Base-by-base conservation (phyloP, 441 rosid species). In the Populus hybrid region DNA sequence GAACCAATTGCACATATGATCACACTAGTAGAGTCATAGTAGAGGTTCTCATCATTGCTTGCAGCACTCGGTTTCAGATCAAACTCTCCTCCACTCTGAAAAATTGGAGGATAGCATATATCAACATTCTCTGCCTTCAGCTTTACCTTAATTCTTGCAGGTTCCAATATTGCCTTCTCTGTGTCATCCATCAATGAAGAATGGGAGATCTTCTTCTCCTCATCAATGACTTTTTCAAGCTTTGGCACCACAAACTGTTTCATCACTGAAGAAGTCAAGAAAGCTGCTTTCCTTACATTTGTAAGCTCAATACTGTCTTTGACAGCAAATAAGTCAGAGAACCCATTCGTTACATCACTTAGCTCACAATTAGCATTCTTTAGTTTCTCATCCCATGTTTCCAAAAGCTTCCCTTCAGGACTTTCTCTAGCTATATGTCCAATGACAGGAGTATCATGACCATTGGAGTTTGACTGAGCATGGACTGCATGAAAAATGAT, bases 21-120 rank as follows among this genome's bases (percentile, higher is more conserved):
- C 69, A 92, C 89, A 69, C 98, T 89, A 30, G 88, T 86, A 53
- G 98, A 85, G 72, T 92, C 93, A 82, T 91, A 94, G 77, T 89
- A 85, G 36, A 92, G 92, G 57, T 77, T 66, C 40, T 92, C 92
- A 59, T 91, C 94, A 30, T 92, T 92, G 91, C 98, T 94, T 19
- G 91, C 82, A 16, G 98, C 97, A 75, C 91, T 92, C 21, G 95
- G 95, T 78, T 84, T 91, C 26, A 94, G 90, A 85, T 92, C 94
- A 85, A 89, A 94, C 74, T 82, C 78, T 23, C 95, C 95, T 73
- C 97, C 97, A 76, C 98, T 94, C 77, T 94, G 98, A 79, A 94
- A 94, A 57, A 94, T 92, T 0, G 98, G 98, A 67, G 94, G 95
- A 78, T 91, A 94, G 75, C 98, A 94, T 66, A 94, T 92, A 79